phyloP scores from a whole-genome alignment of 371 early-diverging fungal species.

The Encephalitozoon intestinalis region DNA sequence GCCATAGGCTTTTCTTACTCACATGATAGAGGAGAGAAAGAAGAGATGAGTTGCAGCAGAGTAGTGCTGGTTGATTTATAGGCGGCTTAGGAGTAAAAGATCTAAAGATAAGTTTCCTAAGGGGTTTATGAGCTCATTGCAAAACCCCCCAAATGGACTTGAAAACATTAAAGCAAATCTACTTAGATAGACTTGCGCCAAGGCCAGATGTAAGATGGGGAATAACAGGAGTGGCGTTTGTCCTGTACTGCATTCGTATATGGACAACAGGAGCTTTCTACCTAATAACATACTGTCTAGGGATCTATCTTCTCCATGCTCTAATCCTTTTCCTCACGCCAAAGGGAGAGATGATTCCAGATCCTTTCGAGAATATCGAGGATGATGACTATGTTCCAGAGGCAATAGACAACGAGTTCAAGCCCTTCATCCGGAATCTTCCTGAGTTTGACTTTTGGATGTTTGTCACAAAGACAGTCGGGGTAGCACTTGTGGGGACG shows the following conservation, averaged over 20 bases:
- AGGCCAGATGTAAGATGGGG: slow-evolving; percentile 49
- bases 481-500: slow-evolving; percentile 40
- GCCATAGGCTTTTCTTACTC: not conserved
- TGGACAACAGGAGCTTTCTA: slow-evolving; percentile 34
- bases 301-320: slow-evolving; percentile 60
- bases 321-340: slow-evolving; percentile 60
- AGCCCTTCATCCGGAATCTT: slow-evolving; percentile 87
- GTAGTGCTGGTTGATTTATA: not conserved
- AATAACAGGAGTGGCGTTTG: slow-evolving; percentile 11
- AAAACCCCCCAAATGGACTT: slow-evolving; percentile 35
- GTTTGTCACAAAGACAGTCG: slow-evolving; percentile 34
- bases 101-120: not conserved
- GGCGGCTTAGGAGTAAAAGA: not conserved
- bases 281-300: slow-evolving; percentile 57
- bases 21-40: not conserved
- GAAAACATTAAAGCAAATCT: slow-evolving; percentile 47
- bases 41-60: not conserved
- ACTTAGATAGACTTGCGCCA: slow-evolving; percentile 51
- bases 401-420: slow-evolving; percentile 77
- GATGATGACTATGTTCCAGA: slow-evolving; percentile 38
- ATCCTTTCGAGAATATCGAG: slow-evolving; percentile 58
- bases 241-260: slow-evolving; percentile 51
- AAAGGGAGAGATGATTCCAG: slow-evolving; percentile 55
- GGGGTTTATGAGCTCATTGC: not conserved
- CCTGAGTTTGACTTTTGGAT: slow-evolving; percentile 99